phyloP scores from a whole-genome alignment of 345 rosid genomes.

The Lepidium aucheri region DNA sequence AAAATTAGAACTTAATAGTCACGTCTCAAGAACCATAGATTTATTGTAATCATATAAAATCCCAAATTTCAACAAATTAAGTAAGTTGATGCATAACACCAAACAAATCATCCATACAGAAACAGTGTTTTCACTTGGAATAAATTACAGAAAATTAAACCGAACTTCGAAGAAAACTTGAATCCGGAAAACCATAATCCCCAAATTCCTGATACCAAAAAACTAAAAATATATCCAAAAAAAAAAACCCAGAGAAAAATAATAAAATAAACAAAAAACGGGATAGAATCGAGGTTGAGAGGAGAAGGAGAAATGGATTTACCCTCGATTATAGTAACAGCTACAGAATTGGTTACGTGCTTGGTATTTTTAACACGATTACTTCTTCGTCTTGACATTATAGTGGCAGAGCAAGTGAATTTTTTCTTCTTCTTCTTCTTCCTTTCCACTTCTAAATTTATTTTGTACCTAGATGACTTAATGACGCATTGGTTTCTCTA shows the following conservation, averaged over 20 bases:
- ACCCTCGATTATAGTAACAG: constrained; percentile 22
- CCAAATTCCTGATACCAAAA: neutral
- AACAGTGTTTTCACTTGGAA: neutral
- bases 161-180: neutral
- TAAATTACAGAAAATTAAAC: neutral
- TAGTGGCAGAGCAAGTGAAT: neutral
- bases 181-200: too few relatives aligned
- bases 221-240: neutral
- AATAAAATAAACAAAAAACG: neutral
- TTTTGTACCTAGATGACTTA: neutral
- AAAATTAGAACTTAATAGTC: neutral
- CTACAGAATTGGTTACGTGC: neutral
- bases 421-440: neutral
- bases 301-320: neutral
- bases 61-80: neutral
- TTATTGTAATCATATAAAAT: neutral
- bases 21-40: neutral
- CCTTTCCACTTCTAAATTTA: neutral
- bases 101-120: neutral
- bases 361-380: constrained; percentile 19
- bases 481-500: neutral
- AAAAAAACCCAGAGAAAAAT: neutral
- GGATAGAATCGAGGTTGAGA: neutral
- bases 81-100: neutral
- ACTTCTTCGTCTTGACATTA: constrained; percentile 29